phyloP scores from a whole-genome alignment of 257 asterid species.

The Solanum bukasovii region DNA sequence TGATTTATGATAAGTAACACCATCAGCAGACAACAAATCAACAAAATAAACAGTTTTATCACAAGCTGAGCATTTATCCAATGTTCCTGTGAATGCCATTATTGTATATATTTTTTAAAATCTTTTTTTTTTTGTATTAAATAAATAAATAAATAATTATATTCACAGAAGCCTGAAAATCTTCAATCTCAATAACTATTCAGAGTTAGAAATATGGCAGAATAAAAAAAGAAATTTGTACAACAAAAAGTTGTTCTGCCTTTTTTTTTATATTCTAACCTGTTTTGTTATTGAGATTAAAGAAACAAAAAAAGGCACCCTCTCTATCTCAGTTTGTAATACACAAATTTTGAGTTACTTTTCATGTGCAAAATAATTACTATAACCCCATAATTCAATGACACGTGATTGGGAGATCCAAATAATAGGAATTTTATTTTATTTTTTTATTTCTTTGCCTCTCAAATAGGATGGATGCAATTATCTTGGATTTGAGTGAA shows the following conservation, averaged over 20 bases:
- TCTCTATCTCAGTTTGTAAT: constrained; percentile 2
- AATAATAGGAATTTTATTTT: constrained; percentile 13
- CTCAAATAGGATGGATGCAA: constrained; percentile 12
- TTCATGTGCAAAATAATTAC: constrained; percentile 10
- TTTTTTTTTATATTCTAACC: not conserved
- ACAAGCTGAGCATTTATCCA: constrained; percentile 54
- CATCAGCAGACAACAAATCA: constrained; percentile 54
- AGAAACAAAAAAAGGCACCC: constrained; percentile 9
- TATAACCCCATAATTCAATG: constrained; percentile 5
- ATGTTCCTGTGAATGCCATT: constrained; percentile 44
- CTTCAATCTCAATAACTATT: not conserved
- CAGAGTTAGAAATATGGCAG: not conserved
- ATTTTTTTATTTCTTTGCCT: constrained; percentile 12
- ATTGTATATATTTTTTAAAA: not conserved
- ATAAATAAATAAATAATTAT: not conserved
- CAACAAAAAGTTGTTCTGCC: not conserved
- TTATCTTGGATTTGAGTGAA: constrained; percentile 32
- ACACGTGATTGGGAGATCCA: constrained; percentile 64
- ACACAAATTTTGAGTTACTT: not conserved
- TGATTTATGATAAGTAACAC: constrained; percentile 36
- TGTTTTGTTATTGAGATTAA: constrained; percentile 22
- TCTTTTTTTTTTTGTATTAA: not conserved
- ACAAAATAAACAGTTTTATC: constrained; percentile 47
- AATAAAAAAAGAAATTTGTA: not conserved
- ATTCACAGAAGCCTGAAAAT: not conserved